Base-by-base conservation (phyloP, 805 yeast genomes). In the Candida ulmi region DNA sequence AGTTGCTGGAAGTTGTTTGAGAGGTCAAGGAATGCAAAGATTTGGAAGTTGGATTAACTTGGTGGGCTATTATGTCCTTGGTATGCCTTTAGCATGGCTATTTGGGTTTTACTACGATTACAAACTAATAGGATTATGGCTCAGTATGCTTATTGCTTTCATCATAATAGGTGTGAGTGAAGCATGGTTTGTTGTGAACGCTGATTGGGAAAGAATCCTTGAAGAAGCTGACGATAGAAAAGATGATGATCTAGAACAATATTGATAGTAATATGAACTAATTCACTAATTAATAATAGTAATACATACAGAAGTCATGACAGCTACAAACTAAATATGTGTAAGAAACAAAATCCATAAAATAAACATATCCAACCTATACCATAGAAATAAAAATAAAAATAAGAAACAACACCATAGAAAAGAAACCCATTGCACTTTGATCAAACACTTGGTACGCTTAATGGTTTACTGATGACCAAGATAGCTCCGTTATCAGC, bases 21-120 rank as follows among this genome's bases (percentile, higher is more conserved):
- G 96, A 47, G 95, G 95, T 15, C 95, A 86, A 61, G 95, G 96
- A 9, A 72, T 84, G 58, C 95, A 88, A 58, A 71, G 75, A 32
- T 68, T 85, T 29, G 96, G 95, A 0, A 83, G 93, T 11, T 66
- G 73, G 38, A 66, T 87, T 41, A 85, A 82, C 55, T 60, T 88
- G 50, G 57, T 74, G 8, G 74, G 80, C 12, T 88, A 87, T 61
- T 87, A 88, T 51, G 50, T 72, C 2, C 57, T 88, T 37, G 95
- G 91, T 11, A 65, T 86, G n/a, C 95, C 95, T 1, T 43, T 77
- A 8, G 80, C 82, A 0, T 57, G 78, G 32, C 51, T 69, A 3
- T 58, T 81, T 15, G 81, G 82, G 2, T 81, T 81, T 54, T 51
- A 54, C 17, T 47, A 57, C 12, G 63, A 62, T 12, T 50, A 61